These are phyloP conservation scores for Podospora pseudoanserina DNA, from an alignment of 495 filamentous ascomycete genomes.

Conservation along the genomic window DNA sequence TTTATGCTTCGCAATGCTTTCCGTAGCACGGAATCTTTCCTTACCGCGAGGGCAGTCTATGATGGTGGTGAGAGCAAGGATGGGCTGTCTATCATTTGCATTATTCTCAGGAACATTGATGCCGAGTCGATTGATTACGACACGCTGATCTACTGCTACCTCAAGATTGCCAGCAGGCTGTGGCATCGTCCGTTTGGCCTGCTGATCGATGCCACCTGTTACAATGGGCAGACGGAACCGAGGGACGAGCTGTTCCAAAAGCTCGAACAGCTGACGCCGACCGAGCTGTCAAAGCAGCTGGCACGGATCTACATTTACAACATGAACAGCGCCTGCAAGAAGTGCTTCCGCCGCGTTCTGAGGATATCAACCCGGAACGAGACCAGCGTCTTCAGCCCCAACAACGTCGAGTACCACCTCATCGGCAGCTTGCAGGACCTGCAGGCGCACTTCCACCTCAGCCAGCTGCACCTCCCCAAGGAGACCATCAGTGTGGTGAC, in stretches of 20 bases:
- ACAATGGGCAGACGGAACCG: slow-evolving; percentile 57
- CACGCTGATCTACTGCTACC: slow-evolving; percentile 58
- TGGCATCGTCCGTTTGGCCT: slow-evolving; percentile 65
- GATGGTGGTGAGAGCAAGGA: slow-evolving; percentile 68
- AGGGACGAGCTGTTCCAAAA: slow-evolving; percentile 57
- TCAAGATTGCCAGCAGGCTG: slow-evolving; percentile 64
- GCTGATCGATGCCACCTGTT: slow-evolving; percentile 63
- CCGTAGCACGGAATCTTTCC: slow-evolving; percentile 55
- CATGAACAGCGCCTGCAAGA: slow-evolving; percentile 62
- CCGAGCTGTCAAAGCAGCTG: slow-evolving; percentile 54
- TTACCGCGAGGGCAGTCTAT: slow-evolving; percentile 60
- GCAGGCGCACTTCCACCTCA: slow-evolving; percentile 61
- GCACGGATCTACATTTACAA: slow-evolving; percentile 61
- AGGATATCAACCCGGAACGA: slow-evolving; percentile 54
- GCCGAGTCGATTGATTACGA: slow-evolving; percentile 57
- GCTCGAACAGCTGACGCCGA: slow-evolving; percentile 55
- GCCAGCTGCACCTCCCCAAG: slow-evolving; percentile 59
- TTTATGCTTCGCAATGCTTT: slow-evolving; percentile 67
- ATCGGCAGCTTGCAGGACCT: slow-evolving; percentile 58
- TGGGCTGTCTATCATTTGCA: slow-evolving; percentile 61
- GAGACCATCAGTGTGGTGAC: slow-evolving; percentile 63
- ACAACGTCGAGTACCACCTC: slow-evolving; percentile 59
- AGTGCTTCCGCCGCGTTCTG: slow-evolving; percentile 59
- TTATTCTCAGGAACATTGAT: slow-evolving; percentile 61
- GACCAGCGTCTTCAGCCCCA: slow-evolving; percentile 51